Percentiles rank a stretch among this genome's conserved stretches.
Evolutionary conservation across 768 basidiomycete species (phyloP).

Genomic region (Agrocybe pediades): DNA sequence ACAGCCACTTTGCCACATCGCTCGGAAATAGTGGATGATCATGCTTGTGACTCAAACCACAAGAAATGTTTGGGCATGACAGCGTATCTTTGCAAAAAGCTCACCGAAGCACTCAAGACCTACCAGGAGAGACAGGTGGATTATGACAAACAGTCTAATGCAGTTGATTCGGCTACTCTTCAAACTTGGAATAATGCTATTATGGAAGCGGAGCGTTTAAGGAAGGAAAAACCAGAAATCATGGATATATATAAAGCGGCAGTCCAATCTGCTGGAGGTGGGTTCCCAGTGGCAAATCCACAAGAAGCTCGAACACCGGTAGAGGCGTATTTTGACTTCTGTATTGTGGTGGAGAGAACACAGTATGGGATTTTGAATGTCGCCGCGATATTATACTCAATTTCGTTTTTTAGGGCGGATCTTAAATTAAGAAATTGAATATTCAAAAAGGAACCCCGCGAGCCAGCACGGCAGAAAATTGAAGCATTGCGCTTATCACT

Average conservation of each 20-base stretch:
- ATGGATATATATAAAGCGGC: conserved; percentile 5
- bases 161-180: not conserved
- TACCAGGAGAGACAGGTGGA: not conserved
- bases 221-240: not conserved
- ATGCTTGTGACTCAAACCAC: conserved; percentile 24
- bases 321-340: not conserved
- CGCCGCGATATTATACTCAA: not conserved
- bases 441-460: not conserved
- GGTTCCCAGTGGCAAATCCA: not conserved
- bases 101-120: not conserved
- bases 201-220: not conserved
- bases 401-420: too few species aligned
- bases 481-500: not conserved
- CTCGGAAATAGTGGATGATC: conserved; percentile 22
- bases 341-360: conserved; percentile 2
- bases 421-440: not conserved
- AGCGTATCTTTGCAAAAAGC: not conserved
- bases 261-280: too few species aligned
- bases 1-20: conserved; percentile 15
- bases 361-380: conserved; percentile 3
- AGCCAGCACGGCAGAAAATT: not conserved
- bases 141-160: not conserved
- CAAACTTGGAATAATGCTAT: not conserved
- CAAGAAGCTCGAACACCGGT: accelerated
- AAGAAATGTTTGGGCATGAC: conserved; percentile 21